Percentiles rank a stretch among this genome's conserved stretches.
Evolutionary conservation across 768 basidiomycete species (phyloP).

Genomic region (Leccinum subtestaceum): DNA sequence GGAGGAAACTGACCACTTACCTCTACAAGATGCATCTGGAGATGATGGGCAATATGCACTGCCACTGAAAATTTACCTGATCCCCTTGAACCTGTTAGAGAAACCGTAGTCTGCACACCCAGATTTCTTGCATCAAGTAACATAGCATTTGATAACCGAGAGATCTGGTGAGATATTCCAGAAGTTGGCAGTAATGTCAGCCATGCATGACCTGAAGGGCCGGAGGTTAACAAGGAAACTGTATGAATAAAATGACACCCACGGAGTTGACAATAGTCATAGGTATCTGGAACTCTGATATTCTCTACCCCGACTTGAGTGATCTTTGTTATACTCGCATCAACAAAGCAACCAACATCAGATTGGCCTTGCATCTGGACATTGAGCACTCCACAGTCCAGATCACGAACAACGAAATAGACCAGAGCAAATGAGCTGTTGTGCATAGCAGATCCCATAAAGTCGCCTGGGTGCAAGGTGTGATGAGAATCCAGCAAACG

Average conservation of each 20-base stretch:
- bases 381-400: constrained; percentile 61
- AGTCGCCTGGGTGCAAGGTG: constrained; percentile 5
- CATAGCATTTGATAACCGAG: constrained; percentile 58
- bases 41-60: constrained; percentile 48
- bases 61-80: constrained; percentile 76
- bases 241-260: constrained; percentile 11
- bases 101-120: constrained; percentile 62
- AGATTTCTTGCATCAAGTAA: constrained; percentile 57
- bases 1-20: constrained; percentile 34
- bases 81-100: constrained; percentile 79
- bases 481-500: constrained; percentile 22
- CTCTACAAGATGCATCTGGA: constrained; percentile 81
- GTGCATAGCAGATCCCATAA: not conserved
- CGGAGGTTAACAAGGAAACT: constrained; percentile 3
- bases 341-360: constrained; percentile 84
- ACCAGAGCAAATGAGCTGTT: constrained; percentile 45
- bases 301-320: constrained; percentile 79
- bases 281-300: constrained; percentile 52
- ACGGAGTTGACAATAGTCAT: constrained; percentile 52
- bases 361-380: constrained; percentile 43
- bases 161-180: constrained; percentile 46
- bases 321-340: constrained; percentile 68
- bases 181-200: constrained; percentile 1
- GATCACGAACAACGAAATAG: constrained; percentile 75
- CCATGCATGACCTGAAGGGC: constrained; percentile 21